A percentile compares a stretch with the other conserved stretches of the same genome.
Conservation (phyloP, 345 rosid genomes). For the Psidium guajava region DNA sequence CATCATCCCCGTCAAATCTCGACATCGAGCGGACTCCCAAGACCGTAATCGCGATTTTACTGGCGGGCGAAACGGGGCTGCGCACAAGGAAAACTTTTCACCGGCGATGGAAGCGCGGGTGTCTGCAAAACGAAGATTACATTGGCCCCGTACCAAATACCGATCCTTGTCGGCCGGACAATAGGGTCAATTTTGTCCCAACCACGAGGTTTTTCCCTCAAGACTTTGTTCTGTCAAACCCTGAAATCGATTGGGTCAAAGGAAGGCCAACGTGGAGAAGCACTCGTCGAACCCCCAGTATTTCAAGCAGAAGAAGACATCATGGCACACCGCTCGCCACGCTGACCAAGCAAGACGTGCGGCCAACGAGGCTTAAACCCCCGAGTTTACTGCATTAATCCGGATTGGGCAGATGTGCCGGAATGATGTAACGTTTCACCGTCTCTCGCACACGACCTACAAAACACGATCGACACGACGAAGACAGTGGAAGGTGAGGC, state of each 20-base stretch:
- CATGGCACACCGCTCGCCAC: neutral
- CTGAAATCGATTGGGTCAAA: neutral
- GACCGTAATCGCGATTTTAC: neutral
- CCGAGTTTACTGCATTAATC: neutral
- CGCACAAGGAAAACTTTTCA: too few relatives aligned
- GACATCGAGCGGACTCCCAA: fast-evolving
- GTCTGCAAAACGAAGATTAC: neutral
- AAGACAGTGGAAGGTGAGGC: neutral
- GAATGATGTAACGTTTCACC: neutral
- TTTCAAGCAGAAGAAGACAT: neutral
- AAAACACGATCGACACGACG: neutral
- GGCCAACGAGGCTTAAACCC: neutral
- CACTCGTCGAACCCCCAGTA: neutral
- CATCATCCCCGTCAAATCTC: neutral
- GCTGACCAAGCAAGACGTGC: neutral
- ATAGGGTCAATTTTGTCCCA: neutral
- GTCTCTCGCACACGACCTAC: neutral
- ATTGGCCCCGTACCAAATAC: neutral
- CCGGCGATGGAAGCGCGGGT: neutral
- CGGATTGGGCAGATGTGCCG: neutral
- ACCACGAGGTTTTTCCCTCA: neutral
- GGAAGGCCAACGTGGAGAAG: neutral
- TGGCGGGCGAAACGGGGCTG: neutral
- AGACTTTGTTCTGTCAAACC: neutral
- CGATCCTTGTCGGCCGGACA: neutral